Conservation (phyloP, 306 rosid genomes). For the Psophocarpus tetragonolobus region DNA sequence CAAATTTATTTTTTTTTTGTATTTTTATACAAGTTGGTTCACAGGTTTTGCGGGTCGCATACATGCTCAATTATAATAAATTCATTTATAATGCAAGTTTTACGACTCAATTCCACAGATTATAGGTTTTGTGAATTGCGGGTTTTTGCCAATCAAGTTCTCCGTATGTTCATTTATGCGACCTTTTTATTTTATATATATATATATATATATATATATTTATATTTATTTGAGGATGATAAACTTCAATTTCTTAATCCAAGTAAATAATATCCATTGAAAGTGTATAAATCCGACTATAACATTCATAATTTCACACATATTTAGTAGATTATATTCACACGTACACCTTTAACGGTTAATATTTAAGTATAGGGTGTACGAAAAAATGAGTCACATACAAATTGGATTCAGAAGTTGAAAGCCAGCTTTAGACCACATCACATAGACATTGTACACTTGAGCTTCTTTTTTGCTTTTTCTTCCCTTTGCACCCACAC, state of each 20-base stretch:
- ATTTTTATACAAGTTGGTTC: too few relatives aligned
- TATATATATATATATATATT: too few relatives aligned
- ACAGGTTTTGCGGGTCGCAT: too few relatives aligned
- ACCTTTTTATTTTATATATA: too few relatives aligned
- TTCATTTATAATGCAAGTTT: too few relatives aligned
- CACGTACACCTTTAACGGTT: not conserved
- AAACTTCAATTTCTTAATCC: not conserved
- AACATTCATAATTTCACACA: not conserved
- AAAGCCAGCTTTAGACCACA: constrained; percentile 10
- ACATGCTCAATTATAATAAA: too few relatives aligned
- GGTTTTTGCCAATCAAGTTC: too few relatives aligned
- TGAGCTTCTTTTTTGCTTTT: constrained; percentile 28
- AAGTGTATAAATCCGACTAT: not conserved
- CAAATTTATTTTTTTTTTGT: too few relatives aligned
- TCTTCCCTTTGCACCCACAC: constrained; percentile 51
- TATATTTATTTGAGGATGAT: not conserved
- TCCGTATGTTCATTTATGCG: too few relatives aligned
- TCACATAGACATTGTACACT: not conserved
- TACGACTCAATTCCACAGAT: too few relatives aligned
- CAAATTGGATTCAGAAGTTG: constrained; percentile 30
- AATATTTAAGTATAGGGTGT: not conserved
- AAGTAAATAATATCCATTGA: not conserved
- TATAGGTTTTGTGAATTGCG: too few relatives aligned
- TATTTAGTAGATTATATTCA: not conserved
- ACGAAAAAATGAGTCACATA: not conserved